Base-by-base conservation (phyloP, 495 filamentous ascomycete genomes). In the Daldinia concentrica region DNA sequence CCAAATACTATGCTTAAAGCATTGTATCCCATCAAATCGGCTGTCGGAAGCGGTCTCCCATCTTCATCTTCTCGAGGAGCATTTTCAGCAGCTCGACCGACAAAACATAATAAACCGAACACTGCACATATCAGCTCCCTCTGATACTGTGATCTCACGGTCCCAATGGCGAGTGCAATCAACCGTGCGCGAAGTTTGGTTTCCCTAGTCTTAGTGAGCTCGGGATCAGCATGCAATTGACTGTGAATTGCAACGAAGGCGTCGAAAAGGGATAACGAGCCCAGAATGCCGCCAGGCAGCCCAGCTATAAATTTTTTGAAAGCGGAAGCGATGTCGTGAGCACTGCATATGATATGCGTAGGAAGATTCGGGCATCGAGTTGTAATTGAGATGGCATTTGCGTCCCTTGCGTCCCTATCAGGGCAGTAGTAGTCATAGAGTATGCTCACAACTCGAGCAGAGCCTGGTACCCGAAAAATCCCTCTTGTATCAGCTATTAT, bases 221-320 rank as follows among this genome's bases (percentile, higher is more conserved):
- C 85, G 1, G 83, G 79, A 54, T 85, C 83, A 0, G 78, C 79
- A 62, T 84, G 80, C 15, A 86, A 81, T 50, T 89, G 86, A 32
- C 80, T 80, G 48, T 87, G 86, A 34, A 95, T 90, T 32, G 84
- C 83, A 27, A 89, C 85, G 14, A 95, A 73, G 3, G 86, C 84
- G 52, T 90, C 86, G 66, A 93, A 94, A 26, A 94, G 76, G 24
- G 82, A 78, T 37, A 86, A 72, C 26, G 90, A 91, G 14, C 92
- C 92, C 11, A 95, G 80, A 39, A 95, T 88, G 1, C 92, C 92
- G 1, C 88, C 89, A 0, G 92, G 92, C 1, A 95, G 78, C 5
- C 90, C 90, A 7, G 86, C 82, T 15, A 95, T 78, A 6, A 95
- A 79, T 29, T 85, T 86, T 73, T 92, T 93, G 79, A 95, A 90